Evolutionary conservation across 1,284 basidiomycete species (phyloP).

Genomic region (Irpex rosettiformis): DNA sequence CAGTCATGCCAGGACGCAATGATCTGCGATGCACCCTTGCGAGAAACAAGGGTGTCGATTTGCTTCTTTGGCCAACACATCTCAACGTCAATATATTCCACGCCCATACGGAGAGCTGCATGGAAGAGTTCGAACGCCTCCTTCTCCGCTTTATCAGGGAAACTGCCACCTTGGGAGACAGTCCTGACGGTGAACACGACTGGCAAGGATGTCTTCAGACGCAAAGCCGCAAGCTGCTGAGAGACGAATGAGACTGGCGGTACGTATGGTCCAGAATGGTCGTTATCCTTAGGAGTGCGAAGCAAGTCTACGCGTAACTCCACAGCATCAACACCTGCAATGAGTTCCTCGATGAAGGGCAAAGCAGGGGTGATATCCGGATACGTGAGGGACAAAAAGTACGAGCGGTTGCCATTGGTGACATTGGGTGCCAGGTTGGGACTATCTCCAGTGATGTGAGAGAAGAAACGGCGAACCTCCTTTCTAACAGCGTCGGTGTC

Average conservation of each 20-base stretch:
- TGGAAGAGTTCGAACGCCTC: slow-evolving; percentile 79
- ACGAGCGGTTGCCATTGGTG: slow-evolving; percentile 62
- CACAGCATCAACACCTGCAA: slow-evolving; percentile 87
- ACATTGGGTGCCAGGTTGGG: slow-evolving; percentile 68
- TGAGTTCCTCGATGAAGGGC: slow-evolving; percentile 67
- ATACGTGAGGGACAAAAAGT: slow-evolving; percentile 93
- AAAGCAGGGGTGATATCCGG: slow-evolving; percentile 80
- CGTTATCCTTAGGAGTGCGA: slow-evolving; percentile 47
- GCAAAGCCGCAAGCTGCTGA: slow-evolving; percentile 78
- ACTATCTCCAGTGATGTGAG: slow-evolving; percentile 76
- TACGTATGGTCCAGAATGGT: slow-evolving; percentile 48
- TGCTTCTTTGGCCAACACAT: slow-evolving; percentile 67
- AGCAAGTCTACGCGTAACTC: slow-evolving; percentile 94
- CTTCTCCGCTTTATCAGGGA: slow-evolving; percentile 76
- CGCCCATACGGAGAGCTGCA: slow-evolving; percentile 79
- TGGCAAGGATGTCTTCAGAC: slow-evolving; percentile 78
- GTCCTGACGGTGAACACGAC: slow-evolving; percentile 93
- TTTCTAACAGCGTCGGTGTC: slow-evolving; percentile 26
- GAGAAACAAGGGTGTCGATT: slow-evolving; percentile 57
- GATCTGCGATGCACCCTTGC: slow-evolving; percentile 75
- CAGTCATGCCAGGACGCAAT: slow-evolving; percentile 96
- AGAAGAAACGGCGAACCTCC: slow-evolving; percentile 81
- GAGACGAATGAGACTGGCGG: slow-evolving; percentile 77
- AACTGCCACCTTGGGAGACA: slow-evolving; percentile 86
- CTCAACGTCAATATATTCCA: slow-evolving; percentile 95